Evolutionary conservation across 129 eudicot genomes (phyloP), one percentile per base, ranked within the genome.

Genomic region (Artemisia argyi): DNA sequence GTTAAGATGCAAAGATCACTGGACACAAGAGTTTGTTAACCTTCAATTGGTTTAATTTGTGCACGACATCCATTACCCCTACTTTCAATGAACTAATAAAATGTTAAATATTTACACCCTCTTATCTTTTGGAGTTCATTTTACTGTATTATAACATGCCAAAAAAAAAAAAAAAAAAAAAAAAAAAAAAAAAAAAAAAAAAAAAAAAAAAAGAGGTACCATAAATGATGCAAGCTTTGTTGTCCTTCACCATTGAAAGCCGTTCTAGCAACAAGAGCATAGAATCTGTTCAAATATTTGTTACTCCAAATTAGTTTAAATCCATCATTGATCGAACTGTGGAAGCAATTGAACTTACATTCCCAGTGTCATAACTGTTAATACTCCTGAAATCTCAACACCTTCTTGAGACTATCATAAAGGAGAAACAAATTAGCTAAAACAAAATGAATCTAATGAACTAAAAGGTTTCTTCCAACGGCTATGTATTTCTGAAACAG

Each of bases 311-410:
- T 17, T 73, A 60, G 76, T 67, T 55, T 63, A 65, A 20, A 52
- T 11, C 61, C 26, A 76, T 54, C 58, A 35, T 11, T 65, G 47
- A 56, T 61, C 52, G 49, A 53, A 59, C 11, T n/a, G 28, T 12
- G 12, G 61, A 76, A 69, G 57, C 6, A 13, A 69, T 9, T 70
- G 39, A 71, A 81, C 98, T 85, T 86, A 94, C 98, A 94, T 90
- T 65, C 98, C 98, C 75, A 94, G 63, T n/a, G 98, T 90, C 98
- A 88, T 94, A 79, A 94, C 98, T 1, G 98, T 83, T 83, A 94
- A 82, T 64, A 94, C 97, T 57, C 98, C 98, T 81, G 98, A 94
- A 53, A 94, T 82, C 72, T 84, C 96, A 69, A 80, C 84, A 65
- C 81, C 97, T 81, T 90, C 96, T 84, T 94, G 98, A 68, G 96